Base-by-base conservation (phyloP, 192 early-diverging fungal species). In the Jimgerdemannia flammicorona region DNA sequence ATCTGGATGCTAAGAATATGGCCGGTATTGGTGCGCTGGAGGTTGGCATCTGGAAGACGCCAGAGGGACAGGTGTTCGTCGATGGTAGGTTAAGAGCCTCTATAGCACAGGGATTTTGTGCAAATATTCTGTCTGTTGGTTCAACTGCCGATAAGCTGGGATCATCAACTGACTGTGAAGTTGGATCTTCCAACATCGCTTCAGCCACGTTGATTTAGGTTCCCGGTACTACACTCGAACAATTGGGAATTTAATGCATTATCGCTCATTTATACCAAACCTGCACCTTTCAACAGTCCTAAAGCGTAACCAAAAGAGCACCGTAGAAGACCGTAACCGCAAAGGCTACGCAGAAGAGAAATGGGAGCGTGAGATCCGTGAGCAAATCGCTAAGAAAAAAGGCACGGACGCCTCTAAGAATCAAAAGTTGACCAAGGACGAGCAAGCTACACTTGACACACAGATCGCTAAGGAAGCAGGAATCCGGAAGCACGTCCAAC, bases 331-430 rank as follows among this genome's bases (percentile, higher is more conserved):
- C 40, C 76, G 79, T 18, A 85, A 86, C 54, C 80, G 86, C 19
- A 84, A 86, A 40, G 84, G 75, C 29, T 91, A 85, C 69, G 86
- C 88, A 18, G 91, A 94, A 54, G 87, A 92, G 80, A 90, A 94
- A 72, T 95, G 93, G 91, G 93, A 94, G 84, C 86, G 83, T 10
- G 91, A 94, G 44, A 72, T 94, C 11, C 90, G 87, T 70, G 91
- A 93, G 67, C 88, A 92, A 70, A 74, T 95, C 42, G 90, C 91
- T 49, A 90, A 93, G 78, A 93, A 89, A 74, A 87, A 92, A 70
- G 83, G 86, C 10, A 66, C 78, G 18, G 19, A 75, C 0, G 41
- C 69, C 7, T 39, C 76, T 0, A 20, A 74, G 17, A 54, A 78
- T 40, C 87, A 78, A 73, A 92, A 91, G 78, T 77, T 90, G 54